phyloP scores from a whole-genome alignment of 1,284 basidiomycete genomes.

The Rhodotorula glutinis region DNA sequence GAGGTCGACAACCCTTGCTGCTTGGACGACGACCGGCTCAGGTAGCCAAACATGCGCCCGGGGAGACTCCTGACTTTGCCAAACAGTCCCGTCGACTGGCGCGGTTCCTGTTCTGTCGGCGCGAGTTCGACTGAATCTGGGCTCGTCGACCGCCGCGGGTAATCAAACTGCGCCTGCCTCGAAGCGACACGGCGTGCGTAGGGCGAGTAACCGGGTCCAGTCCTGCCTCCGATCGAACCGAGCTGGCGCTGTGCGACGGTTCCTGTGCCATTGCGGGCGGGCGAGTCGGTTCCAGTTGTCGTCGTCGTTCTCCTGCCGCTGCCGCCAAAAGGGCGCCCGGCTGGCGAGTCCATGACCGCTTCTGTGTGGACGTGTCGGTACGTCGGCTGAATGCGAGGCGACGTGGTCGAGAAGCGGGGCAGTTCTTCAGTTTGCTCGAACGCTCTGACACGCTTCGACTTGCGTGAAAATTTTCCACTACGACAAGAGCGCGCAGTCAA shows the following conservation, averaged over 20 bases:
- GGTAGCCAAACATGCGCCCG: constrained; percentile 21
- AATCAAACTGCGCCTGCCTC: constrained; percentile 6
- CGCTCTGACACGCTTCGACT: no score
- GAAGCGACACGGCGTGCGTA: constrained; percentile 30
- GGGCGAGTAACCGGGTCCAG: constrained; percentile 32
- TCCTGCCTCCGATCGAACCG: constrained; percentile 24
- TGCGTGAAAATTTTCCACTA: no score
- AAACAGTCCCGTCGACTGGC: constrained; percentile 13
- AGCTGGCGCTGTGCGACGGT: constrained; percentile 12
- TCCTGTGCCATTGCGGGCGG: background rate
- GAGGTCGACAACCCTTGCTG: constrained; percentile 8
- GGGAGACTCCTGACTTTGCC: constrained; percentile 28
- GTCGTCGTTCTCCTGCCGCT: background rate
- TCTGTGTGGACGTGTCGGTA: no score
- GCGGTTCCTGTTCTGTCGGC: background rate
- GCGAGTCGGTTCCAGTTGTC: background rate
- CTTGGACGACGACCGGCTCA: constrained; percentile 16
- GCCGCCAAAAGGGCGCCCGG: no score
- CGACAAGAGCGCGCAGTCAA: no score
- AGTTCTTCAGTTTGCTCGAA: no score
- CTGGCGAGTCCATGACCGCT: no score
- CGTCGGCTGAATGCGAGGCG: no score
- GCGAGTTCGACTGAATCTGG: background rate
- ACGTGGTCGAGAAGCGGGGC: no score
- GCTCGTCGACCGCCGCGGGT: background rate